Percentiles rank a stretch among this genome's conserved stretches.
These are phyloP conservation scores for Besnoitia besnoiti DNA, from an alignment of 169 alveolate species.

Conservation along the genomic window DNA sequence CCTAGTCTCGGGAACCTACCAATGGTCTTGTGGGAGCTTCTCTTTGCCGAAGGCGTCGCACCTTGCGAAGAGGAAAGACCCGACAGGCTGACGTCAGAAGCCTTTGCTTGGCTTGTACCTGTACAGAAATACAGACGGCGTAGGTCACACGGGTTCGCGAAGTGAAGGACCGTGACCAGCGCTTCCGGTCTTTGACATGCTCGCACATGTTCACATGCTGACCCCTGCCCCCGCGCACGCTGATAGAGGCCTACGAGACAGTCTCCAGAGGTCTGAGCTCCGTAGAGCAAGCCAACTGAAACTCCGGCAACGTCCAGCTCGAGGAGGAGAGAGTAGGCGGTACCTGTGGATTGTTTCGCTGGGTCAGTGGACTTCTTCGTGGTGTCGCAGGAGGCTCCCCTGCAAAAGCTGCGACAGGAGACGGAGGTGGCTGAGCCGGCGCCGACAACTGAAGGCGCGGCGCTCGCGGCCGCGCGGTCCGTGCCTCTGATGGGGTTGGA, in stretches of 20 bases:
- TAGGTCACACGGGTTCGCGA: too few species aligned
- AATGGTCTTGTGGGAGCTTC: background rate
- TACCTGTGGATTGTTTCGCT: background rate
- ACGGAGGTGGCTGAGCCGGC: background rate
- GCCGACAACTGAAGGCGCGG: background rate
- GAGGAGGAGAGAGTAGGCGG: too few species aligned
- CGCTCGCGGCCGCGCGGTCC: background rate
- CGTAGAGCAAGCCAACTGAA: too few species aligned
- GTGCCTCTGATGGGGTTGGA: background rate
- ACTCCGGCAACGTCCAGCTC: too few species aligned
- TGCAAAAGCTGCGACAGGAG: slow-evolving; percentile 26
- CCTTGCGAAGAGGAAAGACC: background rate
- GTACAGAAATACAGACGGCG: background rate
- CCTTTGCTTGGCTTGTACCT: background rate
- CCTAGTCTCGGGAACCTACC: too few species aligned
- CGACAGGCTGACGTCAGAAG: background rate
- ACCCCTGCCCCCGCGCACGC: too few species aligned
- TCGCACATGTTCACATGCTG: too few species aligned
- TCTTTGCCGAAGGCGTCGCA: background rate
- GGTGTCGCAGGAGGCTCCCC: background rate
- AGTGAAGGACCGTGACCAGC: too few species aligned
- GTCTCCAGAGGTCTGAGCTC: too few species aligned
- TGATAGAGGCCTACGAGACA: too few species aligned
- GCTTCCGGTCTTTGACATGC: too few species aligned
- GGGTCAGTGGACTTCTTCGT: background rate